Percentiles rank a stretch among this genome's conserved stretches.
These are phyloP conservation scores for Claviceps paspali DNA, from an alignment of 2,329 filamentous ascomycete genomes.

Conservation along the genomic window DNA sequence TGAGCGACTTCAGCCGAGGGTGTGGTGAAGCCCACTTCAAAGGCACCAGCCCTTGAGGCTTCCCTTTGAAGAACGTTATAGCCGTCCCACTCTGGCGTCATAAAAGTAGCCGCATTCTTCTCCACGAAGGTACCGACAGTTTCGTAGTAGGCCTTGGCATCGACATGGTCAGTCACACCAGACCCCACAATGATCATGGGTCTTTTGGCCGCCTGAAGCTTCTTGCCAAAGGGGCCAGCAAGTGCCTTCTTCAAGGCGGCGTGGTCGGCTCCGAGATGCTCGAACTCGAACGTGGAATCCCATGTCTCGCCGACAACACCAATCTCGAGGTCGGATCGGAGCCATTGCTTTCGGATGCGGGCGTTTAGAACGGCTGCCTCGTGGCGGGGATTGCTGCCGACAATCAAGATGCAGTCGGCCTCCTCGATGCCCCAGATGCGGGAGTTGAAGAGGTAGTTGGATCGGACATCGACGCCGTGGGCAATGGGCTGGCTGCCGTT, in stretches of 20 bases:
- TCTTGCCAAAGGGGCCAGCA: slow-evolving; percentile 80
- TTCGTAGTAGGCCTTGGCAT: slow-evolving; percentile 89
- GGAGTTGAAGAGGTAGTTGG: slow-evolving; percentile 95
- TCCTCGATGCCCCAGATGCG: slow-evolving; percentile 88
- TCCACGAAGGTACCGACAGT: slow-evolving; percentile 80
- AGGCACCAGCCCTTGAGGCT: slow-evolving; percentile 83
- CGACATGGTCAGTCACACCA: slow-evolving; percentile 75
- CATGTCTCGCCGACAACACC: slow-evolving; percentile 83
- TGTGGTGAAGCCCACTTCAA: slow-evolving; percentile 86
- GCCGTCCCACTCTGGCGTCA: slow-evolving; percentile 84
- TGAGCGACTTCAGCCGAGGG: slow-evolving; percentile 68
- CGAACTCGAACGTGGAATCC: slow-evolving; percentile 88
- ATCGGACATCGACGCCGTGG: slow-evolving; percentile 84
- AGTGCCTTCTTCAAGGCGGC: slow-evolving; percentile 73
- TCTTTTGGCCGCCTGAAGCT: slow-evolving; percentile 69
- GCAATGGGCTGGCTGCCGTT: slow-evolving; percentile 70
- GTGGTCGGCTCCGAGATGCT: slow-evolving; percentile 71
- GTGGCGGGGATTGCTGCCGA: slow-evolving; percentile 89
- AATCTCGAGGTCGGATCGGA: slow-evolving; percentile 86
- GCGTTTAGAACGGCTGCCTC: slow-evolving; percentile 93
- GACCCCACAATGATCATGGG: slow-evolving; percentile 97
- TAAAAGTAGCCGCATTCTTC: slow-evolving; percentile 81
- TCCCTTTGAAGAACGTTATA: slow-evolving; percentile 94
- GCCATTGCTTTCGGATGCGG: slow-evolving; percentile 94
- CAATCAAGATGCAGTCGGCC: slow-evolving; percentile 77